phyloP scores from a whole-genome alignment of 2,329 filamentous ascomycete species.

The Allantophomopsis lycopodina region DNA sequence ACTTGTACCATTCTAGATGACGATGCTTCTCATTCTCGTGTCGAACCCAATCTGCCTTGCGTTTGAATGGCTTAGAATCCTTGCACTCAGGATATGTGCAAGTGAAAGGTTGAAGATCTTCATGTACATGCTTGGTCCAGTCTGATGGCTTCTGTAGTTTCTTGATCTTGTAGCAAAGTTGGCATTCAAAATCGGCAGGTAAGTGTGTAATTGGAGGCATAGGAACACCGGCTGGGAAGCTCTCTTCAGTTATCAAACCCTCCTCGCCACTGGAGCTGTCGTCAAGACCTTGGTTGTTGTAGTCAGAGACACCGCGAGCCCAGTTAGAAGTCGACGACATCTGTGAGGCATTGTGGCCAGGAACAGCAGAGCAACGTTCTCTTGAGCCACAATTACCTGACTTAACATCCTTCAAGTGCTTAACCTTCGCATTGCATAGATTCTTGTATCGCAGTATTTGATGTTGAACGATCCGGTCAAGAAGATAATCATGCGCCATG shows the following conservation, averaged over 20 bases:
- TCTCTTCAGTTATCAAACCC: constrained; percentile 53
- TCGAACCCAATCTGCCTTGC: constrained; percentile 90
- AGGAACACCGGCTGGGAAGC: constrained; percentile 70
- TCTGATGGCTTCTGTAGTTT: constrained; percentile 85
- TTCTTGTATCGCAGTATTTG: constrained; percentile 69
- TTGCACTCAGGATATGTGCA: constrained; percentile 77
- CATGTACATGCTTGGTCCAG: constrained; percentile 93
- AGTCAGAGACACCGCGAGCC: constrained; percentile 33
- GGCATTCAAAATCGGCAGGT: constrained; percentile 82
- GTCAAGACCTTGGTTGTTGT: constrained; percentile 12
- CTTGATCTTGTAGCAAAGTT: constrained; percentile 74
- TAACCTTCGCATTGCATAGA: constrained; percentile 54
- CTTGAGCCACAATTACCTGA: constrained; percentile 45
- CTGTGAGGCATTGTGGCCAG: constrained; percentile 49
- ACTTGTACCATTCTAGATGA: constrained; percentile 84
- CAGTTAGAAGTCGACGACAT: constrained; percentile 41
- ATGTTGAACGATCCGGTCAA: constrained; percentile 72
- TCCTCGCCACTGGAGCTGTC: constrained; percentile 57
- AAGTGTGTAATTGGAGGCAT: constrained; percentile 64
- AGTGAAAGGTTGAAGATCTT: constrained; percentile 85
- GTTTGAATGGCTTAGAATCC: constrained; percentile 84
- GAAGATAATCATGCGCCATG: constrained; percentile 48
- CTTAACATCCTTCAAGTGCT: constrained; percentile 49
- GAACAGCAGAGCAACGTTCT: constrained; percentile 48
- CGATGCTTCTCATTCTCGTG: constrained; percentile 89